Evolutionary conservation across 1,284 basidiomycete genomes (phyloP).

Genomic region (Fomes fomentarius): DNA sequence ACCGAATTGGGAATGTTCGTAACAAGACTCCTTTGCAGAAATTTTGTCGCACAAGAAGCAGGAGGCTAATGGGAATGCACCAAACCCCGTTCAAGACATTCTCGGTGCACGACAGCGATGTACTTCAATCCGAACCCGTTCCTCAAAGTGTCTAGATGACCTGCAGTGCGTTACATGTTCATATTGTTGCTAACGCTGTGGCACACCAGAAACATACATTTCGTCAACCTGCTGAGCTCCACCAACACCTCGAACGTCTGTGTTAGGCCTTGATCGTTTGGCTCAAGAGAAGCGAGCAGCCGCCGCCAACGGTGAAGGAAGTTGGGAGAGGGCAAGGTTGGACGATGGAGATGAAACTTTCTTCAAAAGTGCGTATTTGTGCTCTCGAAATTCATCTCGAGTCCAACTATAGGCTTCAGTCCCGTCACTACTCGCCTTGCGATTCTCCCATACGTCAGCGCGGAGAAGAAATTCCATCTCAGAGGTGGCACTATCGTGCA

Average conservation of each 20-base stretch:
- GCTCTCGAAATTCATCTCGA: background rate
- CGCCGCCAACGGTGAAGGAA: slow-evolving; percentile 43
- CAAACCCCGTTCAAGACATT: slow-evolving; percentile 71
- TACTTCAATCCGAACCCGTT: slow-evolving; percentile 76
- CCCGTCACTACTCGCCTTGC: slow-evolving; percentile 67
- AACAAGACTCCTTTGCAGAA: slow-evolving; percentile 57
- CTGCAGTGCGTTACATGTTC: background rate
- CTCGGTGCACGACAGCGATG: slow-evolving; percentile 80
- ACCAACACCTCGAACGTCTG: slow-evolving; percentile 71
- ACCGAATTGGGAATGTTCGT: too few relatives aligned
- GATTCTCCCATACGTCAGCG: slow-evolving; percentile 69
- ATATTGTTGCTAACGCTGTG: background rate
- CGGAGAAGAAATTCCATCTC: slow-evolving; percentile 90
- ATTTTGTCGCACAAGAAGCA: slow-evolving; percentile 69
- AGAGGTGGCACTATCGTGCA: slow-evolving; percentile 66
- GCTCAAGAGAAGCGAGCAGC: slow-evolving; percentile 86
- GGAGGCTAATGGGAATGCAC: slow-evolving; percentile 55
- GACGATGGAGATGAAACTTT: slow-evolving; percentile 61
- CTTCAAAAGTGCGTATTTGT: slow-evolving; percentile 74
- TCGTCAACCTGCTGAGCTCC: slow-evolving; percentile 72
- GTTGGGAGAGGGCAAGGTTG: slow-evolving; percentile 68
- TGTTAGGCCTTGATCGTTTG: slow-evolving; percentile 85
- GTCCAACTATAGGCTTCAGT: slow-evolving; percentile 49
- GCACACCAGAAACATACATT: slow-evolving; percentile 75
- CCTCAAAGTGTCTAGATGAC: slow-evolving; percentile 69